These are phyloP conservation scores for Phytophthora aleatoria DNA, from an alignment of 352 stramenopile genomes.

Conservation along the genomic window DNA sequence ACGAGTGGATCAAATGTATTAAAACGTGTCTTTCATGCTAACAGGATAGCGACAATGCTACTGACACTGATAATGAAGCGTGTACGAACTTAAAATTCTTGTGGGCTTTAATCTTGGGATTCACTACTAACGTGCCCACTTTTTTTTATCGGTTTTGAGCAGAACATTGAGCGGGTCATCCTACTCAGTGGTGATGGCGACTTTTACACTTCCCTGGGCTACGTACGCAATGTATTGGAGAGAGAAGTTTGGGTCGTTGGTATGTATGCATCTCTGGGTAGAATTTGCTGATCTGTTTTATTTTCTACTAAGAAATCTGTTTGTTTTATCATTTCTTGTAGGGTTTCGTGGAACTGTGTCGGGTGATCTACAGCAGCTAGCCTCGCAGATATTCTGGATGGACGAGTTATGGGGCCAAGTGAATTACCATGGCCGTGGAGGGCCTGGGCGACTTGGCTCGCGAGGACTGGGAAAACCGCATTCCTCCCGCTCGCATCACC, in stretches of 20 bases:
- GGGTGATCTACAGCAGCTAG: slow-evolving; percentile 65
- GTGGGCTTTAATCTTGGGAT: too few species aligned
- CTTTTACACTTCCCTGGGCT: slow-evolving; percentile 72
- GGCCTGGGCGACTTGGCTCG: neutral
- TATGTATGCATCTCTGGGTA: slow-evolving; percentile 16
- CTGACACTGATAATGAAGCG: slow-evolving; percentile 62
- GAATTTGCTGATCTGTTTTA: neutral
- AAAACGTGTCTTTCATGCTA: neutral
- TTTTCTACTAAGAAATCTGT: neutral
- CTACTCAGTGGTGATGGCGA: slow-evolving; percentile 58
- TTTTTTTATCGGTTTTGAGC: neutral
- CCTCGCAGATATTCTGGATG: slow-evolving; percentile 62
- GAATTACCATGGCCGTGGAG: slow-evolving; percentile 9
- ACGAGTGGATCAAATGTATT: too few species aligned
- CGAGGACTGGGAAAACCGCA: neutral
- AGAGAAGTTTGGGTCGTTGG: slow-evolving; percentile 80
- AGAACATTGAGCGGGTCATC: slow-evolving; percentile 3
- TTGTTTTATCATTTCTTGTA: slow-evolving; percentile 14
- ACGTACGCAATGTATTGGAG: slow-evolving; percentile 57
- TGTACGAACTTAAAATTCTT: slow-evolving; percentile 22
- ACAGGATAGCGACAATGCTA: slow-evolving; percentile 74
- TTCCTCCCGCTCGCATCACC: neutral
- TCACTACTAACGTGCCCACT: too few species aligned
- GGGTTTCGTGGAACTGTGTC: slow-evolving; percentile 59
- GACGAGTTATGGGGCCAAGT: slow-evolving; percentile 54